Base-by-base conservation (phyloP, 2,329 filamentous ascomycete genomes). In the Ophiostoma montium region DNA sequence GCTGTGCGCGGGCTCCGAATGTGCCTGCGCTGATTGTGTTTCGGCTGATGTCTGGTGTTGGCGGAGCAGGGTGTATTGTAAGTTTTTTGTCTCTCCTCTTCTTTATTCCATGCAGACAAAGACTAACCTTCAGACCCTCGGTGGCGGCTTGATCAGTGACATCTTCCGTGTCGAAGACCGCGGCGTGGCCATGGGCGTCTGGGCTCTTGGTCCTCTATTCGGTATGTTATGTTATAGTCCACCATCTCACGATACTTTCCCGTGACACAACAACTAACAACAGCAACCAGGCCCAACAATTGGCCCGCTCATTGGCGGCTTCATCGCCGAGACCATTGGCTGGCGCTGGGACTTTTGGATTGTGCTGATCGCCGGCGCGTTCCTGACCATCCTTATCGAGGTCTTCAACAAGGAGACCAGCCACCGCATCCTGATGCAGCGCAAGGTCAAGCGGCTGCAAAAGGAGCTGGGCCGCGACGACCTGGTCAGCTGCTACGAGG, bases 1-100 rank as follows among this genome's bases (percentile, higher is more conserved):
- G 78, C 0, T 82, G 79, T 51, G 82, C 78, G 1, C 65, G 84
- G 4, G 69, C 78, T 0, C 73, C 74, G 1, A 62, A 60, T 6
- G 65, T 84, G 45, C 60, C 61, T 16, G 63, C 71, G 35, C 68
- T 58, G 27, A 54, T 55, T 30, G 54, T 45, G 12, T 56, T 58
- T 35, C 56, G 56, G 7, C 39, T 58, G 7, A 30, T 58, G n/a
- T 44, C 52, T 5, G 56, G 55, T 31, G 42, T 55, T 4, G 54
- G 52, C 30, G 56, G 54, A 27, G 49, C 50, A 23, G 54, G 47
- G n/a, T 50, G 50, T 35, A 46, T 58, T 44, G n/a, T n/a, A n/a
- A n/a, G n/a, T n/a, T n/a, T n/a, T n/a, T n/a, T n/a, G n/a, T n/a
- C n/a, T n/a, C n/a, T n/a, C n/a, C n/a, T n/a, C n/a, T n/a, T n/a